Conservation (phyloP, 257 asterid genomes). For the Rhazya stricta region DNA sequence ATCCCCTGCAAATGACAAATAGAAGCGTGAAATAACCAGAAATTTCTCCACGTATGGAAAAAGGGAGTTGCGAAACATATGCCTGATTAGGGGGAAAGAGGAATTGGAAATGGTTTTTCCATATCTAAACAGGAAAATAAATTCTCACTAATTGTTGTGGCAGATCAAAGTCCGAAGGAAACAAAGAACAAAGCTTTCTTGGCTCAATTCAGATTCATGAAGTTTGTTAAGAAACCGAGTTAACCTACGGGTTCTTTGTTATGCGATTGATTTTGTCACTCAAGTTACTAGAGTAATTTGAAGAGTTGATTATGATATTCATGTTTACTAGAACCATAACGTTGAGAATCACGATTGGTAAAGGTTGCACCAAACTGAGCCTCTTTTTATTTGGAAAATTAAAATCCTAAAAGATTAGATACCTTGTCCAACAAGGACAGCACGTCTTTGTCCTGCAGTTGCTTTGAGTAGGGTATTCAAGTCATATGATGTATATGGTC, state of each 20-base stretch:
- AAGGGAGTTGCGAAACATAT: neutral
- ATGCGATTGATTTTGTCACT: neutral
- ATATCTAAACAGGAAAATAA: neutral
- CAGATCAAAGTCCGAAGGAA: neutral
- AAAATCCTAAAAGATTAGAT: conserved; percentile 5
- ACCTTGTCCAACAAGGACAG: conserved; percentile 91
- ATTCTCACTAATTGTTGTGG: neutral
- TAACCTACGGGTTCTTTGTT: neutral
- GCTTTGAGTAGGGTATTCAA: conserved; percentile 89
- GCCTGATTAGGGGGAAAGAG: neutral
- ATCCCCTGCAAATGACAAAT: conserved; percentile 52
- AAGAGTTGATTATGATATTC: neutral
- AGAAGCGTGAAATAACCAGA: neutral
- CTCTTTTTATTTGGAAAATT: no score
- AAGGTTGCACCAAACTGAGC: neutral
- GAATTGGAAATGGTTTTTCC: neutral
- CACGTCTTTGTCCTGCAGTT: conserved; percentile 97
- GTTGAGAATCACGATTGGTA: neutral
- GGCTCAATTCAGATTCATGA: neutral
- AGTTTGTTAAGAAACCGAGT: neutral
- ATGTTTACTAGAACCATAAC: neutral
- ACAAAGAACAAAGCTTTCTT: neutral
- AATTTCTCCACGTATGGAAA: neutral
- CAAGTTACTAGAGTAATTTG: neutral
- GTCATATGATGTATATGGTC: conserved; percentile 95